These are phyloP conservation scores for Penicillium samsonianum DNA, from an alignment of 495 filamentous ascomycete genomes.

Conservation along the genomic window DNA sequence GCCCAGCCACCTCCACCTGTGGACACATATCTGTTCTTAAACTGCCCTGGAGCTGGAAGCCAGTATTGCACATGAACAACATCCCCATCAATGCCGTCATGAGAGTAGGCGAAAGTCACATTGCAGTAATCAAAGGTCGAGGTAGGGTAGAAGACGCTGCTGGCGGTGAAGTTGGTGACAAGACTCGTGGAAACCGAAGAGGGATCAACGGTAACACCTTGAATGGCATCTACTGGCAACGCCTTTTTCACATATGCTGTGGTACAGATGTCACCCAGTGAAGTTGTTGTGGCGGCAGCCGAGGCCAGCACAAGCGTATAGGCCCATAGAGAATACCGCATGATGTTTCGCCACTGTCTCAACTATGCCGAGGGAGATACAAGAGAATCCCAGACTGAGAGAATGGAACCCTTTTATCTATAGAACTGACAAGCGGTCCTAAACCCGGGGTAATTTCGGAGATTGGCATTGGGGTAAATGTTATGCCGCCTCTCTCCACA, in stretches of 20 bases:
- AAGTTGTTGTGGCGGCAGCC: conserved; percentile 9
- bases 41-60: conserved; percentile 39
- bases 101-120: conserved; percentile 46
- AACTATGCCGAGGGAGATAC: no score
- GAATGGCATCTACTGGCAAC: conserved; percentile 29
- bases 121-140: conserved; percentile 43
- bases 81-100: conserved; percentile 36
- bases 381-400: no score
- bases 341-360: background rate
- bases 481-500: conserved; percentile 6
- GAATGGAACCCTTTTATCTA: background rate
- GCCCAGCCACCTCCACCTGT: conserved; percentile 47
- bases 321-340: background rate
- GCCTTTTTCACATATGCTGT: conserved; percentile 26
- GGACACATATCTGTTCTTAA: conserved; percentile 43
- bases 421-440: background rate
- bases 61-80: conserved; percentile 40
- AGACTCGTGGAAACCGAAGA: conserved; percentile 32
- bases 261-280: conserved; percentile 34
- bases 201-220: conserved; percentile 36
- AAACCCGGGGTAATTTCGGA: conserved; percentile 8
- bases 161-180: conserved; percentile 33
- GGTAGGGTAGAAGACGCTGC: background rate
- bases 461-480: conserved; percentile 5
- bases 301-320: conserved; percentile 8